Base-by-base conservation (phyloP, 768 basidiomycete genomes). In the Lactarius evosmus region DNA sequence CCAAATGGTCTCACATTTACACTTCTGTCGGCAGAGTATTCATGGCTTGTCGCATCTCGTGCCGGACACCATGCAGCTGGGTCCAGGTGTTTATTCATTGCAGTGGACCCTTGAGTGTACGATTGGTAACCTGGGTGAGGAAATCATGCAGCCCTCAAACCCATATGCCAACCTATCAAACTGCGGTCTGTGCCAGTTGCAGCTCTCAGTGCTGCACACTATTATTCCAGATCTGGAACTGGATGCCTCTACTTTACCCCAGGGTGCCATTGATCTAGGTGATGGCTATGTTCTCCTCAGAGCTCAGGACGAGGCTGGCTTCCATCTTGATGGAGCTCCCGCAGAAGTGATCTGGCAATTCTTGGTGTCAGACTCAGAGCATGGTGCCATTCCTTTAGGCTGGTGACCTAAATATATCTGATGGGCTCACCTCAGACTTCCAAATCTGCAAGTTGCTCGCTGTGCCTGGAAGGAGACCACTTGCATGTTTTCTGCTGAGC, bases 1-100 rank as follows among this genome's bases (percentile, higher is more conserved):
- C 17, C 38, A 17, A 40, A 40, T 40, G 38, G 38, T 40, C 8
- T 40, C 34, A 7, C 70, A 46, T 6, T 55, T 80, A 33, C 79
- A 80, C 54, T 77, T 79, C 60, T 36, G 67, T 19, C 70, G 71
- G 0, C 78, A 67, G 22, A 70, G 73, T 54, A 61, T 79, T 19
- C 78, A 79, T 60, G 59, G 67, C 0, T 57, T 75, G 4, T 29
- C 70, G 2, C 79, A 79, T 57, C 44, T 72, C 25, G 68, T 59
- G 5, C 61, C 60, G 0, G 74, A 79, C 58, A 60, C 53, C 7
- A 1, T 34, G 17, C 56, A 72, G 57, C 22, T 69, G 14, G 70
- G 73, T 62, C 70, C 69, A 3, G 50, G 40, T 4, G 27, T 30
- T 0, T 33, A 56, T 22, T 59, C 36, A 17, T 54, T 68, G 1